A percentile compares a stretch with the other conserved stretches of the same genome.
phyloP scores from a whole-genome alignment of 2,329 filamentous ascomycete species.

The Phoma sp. region DNA sequence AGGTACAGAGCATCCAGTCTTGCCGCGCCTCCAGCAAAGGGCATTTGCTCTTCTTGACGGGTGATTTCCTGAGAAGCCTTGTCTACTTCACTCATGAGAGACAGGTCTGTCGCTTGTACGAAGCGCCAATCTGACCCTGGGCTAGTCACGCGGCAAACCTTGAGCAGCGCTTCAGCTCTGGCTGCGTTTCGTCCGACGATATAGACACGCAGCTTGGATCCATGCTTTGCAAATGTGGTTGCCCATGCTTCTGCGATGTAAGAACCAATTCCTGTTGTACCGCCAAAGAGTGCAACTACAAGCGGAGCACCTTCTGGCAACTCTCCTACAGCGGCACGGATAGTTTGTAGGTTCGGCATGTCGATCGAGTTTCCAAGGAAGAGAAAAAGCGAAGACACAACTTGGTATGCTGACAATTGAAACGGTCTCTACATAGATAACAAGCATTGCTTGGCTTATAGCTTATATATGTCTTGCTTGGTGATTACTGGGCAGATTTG shows the following conservation, averaged over 20 bases:
- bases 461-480: background rate
- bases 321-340: slow-evolving; percentile 21
- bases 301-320: slow-evolving; percentile 27
- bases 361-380: background rate
- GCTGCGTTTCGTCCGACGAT: slow-evolving; percentile 51
- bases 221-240: slow-evolving; percentile 22
- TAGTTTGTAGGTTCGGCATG: slow-evolving; percentile 26
- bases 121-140: slow-evolving; percentile 45
- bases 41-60: slow-evolving; percentile 27
- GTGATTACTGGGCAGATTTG: background rate
- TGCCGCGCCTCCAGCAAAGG: slow-evolving; percentile 26
- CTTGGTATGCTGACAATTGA: background rate
- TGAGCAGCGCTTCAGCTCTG: slow-evolving; percentile 35
- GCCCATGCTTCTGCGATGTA: slow-evolving; percentile 31
- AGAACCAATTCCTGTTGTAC: slow-evolving; percentile 36
- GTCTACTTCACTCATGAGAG: slow-evolving; percentile 47
- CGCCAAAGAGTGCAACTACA: slow-evolving; percentile 30
- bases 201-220: slow-evolving; percentile 47
- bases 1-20: slow-evolving; percentile 46
- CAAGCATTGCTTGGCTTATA: no score
- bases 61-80: slow-evolving; percentile 36
- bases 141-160: slow-evolving; percentile 34
- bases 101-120: slow-evolving; percentile 39
- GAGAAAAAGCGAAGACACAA: background rate
- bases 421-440: no score